Conservation (phyloP, 192 early-diverging fungal genomes). For the Pilobolus umbonatus region DNA sequence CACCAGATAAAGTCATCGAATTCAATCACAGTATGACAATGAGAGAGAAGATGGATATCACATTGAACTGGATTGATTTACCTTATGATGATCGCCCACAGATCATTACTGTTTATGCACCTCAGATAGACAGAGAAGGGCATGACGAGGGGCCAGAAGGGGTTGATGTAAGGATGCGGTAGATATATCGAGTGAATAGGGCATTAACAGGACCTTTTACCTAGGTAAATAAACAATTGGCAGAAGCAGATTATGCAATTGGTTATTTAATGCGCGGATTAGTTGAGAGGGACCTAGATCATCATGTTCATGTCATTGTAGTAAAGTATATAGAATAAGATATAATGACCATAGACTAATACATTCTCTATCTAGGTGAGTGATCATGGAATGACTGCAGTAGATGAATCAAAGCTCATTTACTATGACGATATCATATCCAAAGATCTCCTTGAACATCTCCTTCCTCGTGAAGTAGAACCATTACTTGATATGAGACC, state of each 20-base stretch:
- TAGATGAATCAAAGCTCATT: constrained; percentile 30
- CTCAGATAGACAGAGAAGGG: constrained; percentile 76
- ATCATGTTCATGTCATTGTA: constrained; percentile 58
- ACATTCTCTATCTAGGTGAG: background rate
- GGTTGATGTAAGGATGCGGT: constrained; percentile 37
- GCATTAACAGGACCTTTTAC: background rate
- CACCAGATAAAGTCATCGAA: constrained; percentile 63
- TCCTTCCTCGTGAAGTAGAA: constrained; percentile 52
- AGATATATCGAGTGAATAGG: background rate
- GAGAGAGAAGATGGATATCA: constrained; percentile 49
- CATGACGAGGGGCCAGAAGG: constrained; percentile 69
- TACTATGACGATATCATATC: constrained; percentile 65
- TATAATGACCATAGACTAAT: background rate
- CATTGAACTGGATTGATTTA: constrained; percentile 75
- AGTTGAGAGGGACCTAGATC: constrained; percentile 48
- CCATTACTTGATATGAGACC: constrained; percentile 65
- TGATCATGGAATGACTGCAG: constrained; percentile 11
- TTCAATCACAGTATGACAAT: constrained; percentile 45
- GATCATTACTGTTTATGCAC: constrained; percentile 73
- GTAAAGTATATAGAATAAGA: constrained; percentile 21
- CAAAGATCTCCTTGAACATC: constrained; percentile 27
- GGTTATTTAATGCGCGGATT: constrained; percentile 54
- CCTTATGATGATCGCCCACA: constrained; percentile 68
- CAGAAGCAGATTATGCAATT: constrained; percentile 53
- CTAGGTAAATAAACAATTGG: constrained; percentile 53